Base-by-base conservation (phyloP, 257 asterid genomes). In the Rubia yunnanensis region DNA sequence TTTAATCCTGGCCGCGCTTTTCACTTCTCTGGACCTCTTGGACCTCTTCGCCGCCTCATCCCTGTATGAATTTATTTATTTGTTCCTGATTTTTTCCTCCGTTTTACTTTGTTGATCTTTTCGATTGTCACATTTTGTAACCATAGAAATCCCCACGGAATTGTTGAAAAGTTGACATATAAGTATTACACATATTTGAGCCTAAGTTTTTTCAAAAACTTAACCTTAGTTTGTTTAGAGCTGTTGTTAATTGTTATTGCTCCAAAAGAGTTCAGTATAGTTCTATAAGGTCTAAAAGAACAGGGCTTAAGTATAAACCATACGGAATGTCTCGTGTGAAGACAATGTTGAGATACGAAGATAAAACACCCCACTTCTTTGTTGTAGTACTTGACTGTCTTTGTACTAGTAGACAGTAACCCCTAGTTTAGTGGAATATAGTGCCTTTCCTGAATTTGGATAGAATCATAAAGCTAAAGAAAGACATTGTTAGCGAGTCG, bases 1-100 rank as follows among this genome's bases (percentile, higher is more conserved):
- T 81, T 82, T 53, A 54, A 72, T 65, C 86, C 81, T 68, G 85
- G 88, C 36, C 88, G 89, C 26, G 38, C 76, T 65, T 54, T 64
- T 48, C 79, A 74, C 58, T 81, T 73, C 54, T 79, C 74, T 53
- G 65, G 81, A 9, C 85, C 68, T 35, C 74, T 65, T 53, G 65
- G 81, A 7, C 85, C 68, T 35, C 72, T 60, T 72, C 92, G 88
- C 35, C 36, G 77, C 66, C 27, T 81, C 11, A 71, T 70, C 73
- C 73, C 69, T 48, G 95, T 90, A 79, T 74, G 85, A 44, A 0
- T 30, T n/a, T 8, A 7, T 23, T 54, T 9, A 5, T 20, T 23
- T 10, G 5, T 54, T 20, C 14, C 10, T 28, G 18, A 20, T 20
- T 1, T 6, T 35, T 34, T 32, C 10, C 15, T 60, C 2, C 15